phyloP scores from a whole-genome alignment of 345 rosid species.

The Cochlearia excelsa region DNA sequence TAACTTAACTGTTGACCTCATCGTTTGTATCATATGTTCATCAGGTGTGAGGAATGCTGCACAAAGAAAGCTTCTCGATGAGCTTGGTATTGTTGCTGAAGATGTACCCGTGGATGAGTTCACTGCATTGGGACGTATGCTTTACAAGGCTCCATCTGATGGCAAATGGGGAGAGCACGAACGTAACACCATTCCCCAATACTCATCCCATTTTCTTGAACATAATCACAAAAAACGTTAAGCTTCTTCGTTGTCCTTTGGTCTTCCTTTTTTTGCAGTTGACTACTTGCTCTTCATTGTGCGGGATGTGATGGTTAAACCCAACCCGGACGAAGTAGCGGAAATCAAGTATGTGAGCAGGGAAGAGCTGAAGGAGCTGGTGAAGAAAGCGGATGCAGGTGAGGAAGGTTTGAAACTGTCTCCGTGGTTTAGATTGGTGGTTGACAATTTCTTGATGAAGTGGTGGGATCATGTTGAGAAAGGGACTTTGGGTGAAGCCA shows the following conservation, averaged over 20 bases:
- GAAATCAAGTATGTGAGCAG: slow-evolving; percentile 72
- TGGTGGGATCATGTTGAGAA: slow-evolving; percentile 96
- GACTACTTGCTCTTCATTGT: slow-evolving; percentile 92
- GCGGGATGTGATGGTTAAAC: slow-evolving; percentile 64
- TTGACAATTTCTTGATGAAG: slow-evolving; percentile 88
- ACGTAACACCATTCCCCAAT: slow-evolving; percentile 43
- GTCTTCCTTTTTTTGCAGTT: slow-evolving; percentile 51
- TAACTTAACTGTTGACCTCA: neutral
- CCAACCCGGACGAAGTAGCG: slow-evolving; percentile 94
- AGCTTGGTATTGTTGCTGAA: slow-evolving; percentile 88
- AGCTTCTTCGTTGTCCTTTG: neutral
- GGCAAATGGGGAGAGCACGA: slow-evolving; percentile 99
- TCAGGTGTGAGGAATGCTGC: slow-evolving; percentile 98
- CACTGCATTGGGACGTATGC: slow-evolving; percentile 71
- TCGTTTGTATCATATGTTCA: slow-evolving; percentile 15
- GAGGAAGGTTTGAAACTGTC: slow-evolving; percentile 86
- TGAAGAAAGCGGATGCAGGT: slow-evolving; percentile 91
- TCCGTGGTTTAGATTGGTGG: slow-evolving; percentile 95
- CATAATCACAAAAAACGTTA: neutral
- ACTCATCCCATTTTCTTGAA: neutral
- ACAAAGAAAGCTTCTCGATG: slow-evolving; percentile 95
- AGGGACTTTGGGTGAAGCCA: slow-evolving; percentile 65
- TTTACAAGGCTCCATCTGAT: slow-evolving; percentile 98
- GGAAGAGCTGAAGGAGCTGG: slow-evolving; percentile 73
- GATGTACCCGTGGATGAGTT: slow-evolving; percentile 91